Evolutionary conservation across 2,329 filamentous ascomycete species (phyloP).

Genomic region (Xylariales sp.): DNA sequence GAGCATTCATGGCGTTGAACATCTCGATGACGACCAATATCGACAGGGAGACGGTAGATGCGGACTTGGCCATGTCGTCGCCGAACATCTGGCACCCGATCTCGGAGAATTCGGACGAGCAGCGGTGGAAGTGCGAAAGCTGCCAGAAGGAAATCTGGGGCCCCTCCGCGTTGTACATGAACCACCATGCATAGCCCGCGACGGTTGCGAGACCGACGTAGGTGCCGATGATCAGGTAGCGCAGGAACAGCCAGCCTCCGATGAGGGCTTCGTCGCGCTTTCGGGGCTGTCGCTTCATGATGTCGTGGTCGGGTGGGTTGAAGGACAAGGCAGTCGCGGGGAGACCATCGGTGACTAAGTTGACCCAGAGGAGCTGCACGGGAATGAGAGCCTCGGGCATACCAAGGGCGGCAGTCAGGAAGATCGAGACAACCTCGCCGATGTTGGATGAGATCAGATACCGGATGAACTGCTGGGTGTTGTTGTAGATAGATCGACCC

Average conservation of each 20-base stretch:
- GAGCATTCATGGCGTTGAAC: slow-evolving; percentile 97
- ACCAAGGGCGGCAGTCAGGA: slow-evolving; percentile 89
- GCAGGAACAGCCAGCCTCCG: slow-evolving; percentile 93
- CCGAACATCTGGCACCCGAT: slow-evolving; percentile 91
- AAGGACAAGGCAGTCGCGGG: slow-evolving; percentile 95
- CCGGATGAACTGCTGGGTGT: slow-evolving; percentile 98
- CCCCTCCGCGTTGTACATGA: slow-evolving; percentile 89
- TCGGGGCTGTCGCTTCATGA: slow-evolving; percentile 88
- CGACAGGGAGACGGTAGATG: slow-evolving; percentile 88
- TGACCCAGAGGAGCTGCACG: slow-evolving; percentile 97
- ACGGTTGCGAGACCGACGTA: slow-evolving; percentile 96
- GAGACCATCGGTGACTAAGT: slow-evolving; percentile 94
- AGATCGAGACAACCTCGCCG: slow-evolving; percentile 97
- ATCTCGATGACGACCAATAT: slow-evolving; percentile 97
- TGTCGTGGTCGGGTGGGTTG: slow-evolving; percentile 97
- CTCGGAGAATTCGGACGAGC: slow-evolving; percentile 77
- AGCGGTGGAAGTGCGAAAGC: slow-evolving; percentile 89
- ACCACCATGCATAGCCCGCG: slow-evolving; percentile 99
- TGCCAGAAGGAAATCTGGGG: slow-evolving; percentile 91
- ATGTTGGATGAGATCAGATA: slow-evolving; percentile 99
- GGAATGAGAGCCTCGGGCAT: slow-evolving; percentile 98
- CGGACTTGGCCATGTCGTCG: slow-evolving; percentile 79
- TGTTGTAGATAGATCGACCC: slow-evolving; percentile 98
- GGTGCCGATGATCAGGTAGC: slow-evolving; percentile 91
- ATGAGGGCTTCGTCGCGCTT: slow-evolving; percentile 92